Conservation (phyloP, 2,329 filamentous ascomycete species). For the Colletotrichum eleusines region DNA sequence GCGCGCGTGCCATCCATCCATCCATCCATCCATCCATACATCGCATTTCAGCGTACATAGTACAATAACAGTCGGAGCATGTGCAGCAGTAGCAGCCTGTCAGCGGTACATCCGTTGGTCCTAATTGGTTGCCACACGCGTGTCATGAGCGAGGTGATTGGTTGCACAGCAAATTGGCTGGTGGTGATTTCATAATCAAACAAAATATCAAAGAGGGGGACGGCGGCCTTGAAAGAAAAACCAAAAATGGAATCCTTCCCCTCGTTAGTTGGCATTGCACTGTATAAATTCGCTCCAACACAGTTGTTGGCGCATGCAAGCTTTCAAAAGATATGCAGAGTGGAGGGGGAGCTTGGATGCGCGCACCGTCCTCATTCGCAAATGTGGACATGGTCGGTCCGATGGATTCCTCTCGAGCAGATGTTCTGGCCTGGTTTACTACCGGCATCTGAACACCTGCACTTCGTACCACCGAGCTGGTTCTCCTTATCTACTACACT, state of each 20-base stretch:
- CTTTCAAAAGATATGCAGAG: neutral
- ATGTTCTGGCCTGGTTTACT: constrained; percentile 7
- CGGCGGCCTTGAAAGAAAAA: no score
- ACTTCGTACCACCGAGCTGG: constrained; percentile 13
- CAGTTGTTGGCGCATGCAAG: neutral
- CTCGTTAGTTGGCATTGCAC: no score
- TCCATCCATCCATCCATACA: neutral
- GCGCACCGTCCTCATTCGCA: neutral
- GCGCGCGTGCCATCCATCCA: no score
- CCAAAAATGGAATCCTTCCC: no score
- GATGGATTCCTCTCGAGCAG: neutral
- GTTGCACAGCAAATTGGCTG: neutral
- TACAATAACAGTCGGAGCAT: neutral
- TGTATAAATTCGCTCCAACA: neutral
- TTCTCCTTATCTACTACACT: constrained; percentile 24
- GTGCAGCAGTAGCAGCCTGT: neutral
- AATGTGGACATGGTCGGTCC: neutral
- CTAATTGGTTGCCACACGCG: neutral
- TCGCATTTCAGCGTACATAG: neutral
- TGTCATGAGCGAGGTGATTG: neutral
- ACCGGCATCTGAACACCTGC: constrained; percentile 2
- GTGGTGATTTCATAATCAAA: neutral
- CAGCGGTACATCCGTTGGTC: neutral
- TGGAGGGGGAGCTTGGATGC: neutral
- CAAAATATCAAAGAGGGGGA: neutral